phyloP scores from a whole-genome alignment of 495 filamentous ascomycete species.

The Penicillium canescens region DNA sequence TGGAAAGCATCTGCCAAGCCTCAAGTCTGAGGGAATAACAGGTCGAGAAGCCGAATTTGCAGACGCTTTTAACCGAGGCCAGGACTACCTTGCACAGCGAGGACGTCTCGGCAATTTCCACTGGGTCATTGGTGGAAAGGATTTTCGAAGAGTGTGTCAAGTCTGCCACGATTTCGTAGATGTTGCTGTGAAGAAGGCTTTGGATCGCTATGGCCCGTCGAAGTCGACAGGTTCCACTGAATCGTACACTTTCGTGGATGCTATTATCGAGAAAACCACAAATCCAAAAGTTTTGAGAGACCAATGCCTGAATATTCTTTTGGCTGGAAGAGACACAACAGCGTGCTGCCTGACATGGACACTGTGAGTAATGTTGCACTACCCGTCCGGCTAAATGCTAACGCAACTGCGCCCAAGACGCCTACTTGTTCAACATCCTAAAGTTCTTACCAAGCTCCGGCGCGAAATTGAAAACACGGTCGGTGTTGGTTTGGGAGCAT shows the following conservation, averaged over 20 bases:
- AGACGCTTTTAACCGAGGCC: conserved; percentile 46
- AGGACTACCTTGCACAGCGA: conserved; percentile 45
- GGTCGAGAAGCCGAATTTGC: conserved; percentile 22
- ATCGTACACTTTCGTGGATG: conserved; percentile 20
- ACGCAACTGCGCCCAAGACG: conserved; percentile 17
- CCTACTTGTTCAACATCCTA: conserved; percentile 28
- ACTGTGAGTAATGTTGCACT: conserved; percentile 34
- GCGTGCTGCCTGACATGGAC: conserved; percentile 57
- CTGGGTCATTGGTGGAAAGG: conserved; percentile 45
- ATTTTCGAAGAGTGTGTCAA: conserved; percentile 43
- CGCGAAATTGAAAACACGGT: conserved; percentile 12
- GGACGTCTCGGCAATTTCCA: conserved; percentile 44
- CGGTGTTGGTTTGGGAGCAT: conserved; percentile 8
- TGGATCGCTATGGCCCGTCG: conserved; percentile 5
- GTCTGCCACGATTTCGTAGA: conserved; percentile 46
- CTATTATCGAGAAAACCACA: conserved; percentile 11
- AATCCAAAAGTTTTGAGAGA: conserved; percentile 22
- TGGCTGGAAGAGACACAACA: conserved; percentile 63
- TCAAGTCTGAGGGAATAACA: conserved; percentile 13
- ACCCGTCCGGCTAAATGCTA: background rate
- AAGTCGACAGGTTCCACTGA: background rate
- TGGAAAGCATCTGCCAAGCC: conserved; percentile 40
- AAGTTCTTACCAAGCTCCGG: conserved; percentile 9
- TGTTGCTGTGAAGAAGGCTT: conserved; percentile 23
- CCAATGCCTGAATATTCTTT: conserved; percentile 57